phyloP scores from a whole-genome alignment of 345 rosid genomes.

The Odontarrhena argentea region DNA sequence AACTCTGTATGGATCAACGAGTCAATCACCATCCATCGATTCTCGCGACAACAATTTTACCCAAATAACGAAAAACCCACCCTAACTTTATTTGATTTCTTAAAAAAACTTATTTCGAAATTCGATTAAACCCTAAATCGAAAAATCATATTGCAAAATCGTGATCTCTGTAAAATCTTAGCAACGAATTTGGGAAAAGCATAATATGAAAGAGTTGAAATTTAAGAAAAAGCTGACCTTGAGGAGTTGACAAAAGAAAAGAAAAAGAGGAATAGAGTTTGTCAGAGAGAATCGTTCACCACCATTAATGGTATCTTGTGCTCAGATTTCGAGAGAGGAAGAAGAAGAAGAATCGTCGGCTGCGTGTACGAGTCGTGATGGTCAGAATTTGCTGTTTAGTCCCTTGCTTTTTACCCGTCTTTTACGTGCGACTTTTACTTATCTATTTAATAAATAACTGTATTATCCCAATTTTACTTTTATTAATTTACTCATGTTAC shows the following conservation, averaged over 20 bases:
- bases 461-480: not conserved
- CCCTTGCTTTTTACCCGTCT: slow-evolving; percentile 32
- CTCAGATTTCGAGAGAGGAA: slow-evolving; percentile 11
- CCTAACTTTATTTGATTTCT: not conserved
- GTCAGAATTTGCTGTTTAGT: slow-evolving; percentile 28
- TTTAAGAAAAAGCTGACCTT: slow-evolving; percentile 5
- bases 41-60: not conserved
- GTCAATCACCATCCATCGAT: slow-evolving; percentile 40
- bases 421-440: slow-evolving; percentile 21
- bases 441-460: too few relatives aligned
- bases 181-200: not conserved
- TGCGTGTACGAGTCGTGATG: slow-evolving; percentile 56
- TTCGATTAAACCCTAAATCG: slow-evolving; percentile 14
- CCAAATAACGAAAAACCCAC: not conserved
- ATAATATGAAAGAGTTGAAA: not conserved
- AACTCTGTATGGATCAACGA: slow-evolving; percentile 41
- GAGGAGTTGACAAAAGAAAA: slow-evolving; percentile 22
- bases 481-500: not conserved
- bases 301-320: slow-evolving; percentile 28
- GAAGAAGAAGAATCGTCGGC: slow-evolving; percentile 3
- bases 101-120: not conserved
- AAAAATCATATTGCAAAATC: not conserved
- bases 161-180: slow-evolving; percentile 7
- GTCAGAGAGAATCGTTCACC: slow-evolving; percentile 24
- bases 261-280: not conserved